Evolutionary conservation across 805 yeast species (phyloP), one percentile per base, ranked within the genome.

Genomic region (Lachancea kluyveri): DNA sequence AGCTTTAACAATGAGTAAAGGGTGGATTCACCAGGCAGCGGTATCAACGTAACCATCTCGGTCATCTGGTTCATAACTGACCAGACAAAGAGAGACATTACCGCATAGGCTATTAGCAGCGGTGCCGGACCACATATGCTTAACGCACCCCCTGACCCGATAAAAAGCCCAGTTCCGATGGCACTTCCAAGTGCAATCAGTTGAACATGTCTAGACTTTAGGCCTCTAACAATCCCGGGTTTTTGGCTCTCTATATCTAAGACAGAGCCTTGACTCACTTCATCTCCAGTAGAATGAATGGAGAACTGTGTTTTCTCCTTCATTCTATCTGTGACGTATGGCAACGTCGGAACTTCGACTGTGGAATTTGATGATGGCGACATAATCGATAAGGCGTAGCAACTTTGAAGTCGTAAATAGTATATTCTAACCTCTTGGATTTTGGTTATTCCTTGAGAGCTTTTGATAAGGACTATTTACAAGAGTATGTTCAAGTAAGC

Each of bases 111-210:
- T 17, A 74, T 59, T 13, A 81, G 64, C 23, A 72, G 41, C 17
- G 70, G 70, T 2, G 79, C 81, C 11, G 88, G 87, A 17, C 88
- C 87, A 50, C 82, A 80, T 17, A 67, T 60, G 16, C 66, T 43
- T 33, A 80, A 58, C 2, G 81, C 70, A 12, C 66, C 59, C 36
- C 85, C 85, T 3, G 83, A 68, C 49, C 83, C 83, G 26, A 83
- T 77, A 41, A 83, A 74, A 34, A 83, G 63, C 47, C 90, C 92
- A 12, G 87, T 77, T 42, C 92, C 94, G 45, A 83, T 80, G 34
- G 80, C 72, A 21, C 86, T 85, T 13, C 37, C 37, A 8, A 32
- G 26, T 5, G 40, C 39, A 21, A 28, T 31, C 21, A 33, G 19
- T 16, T 41, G 45, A 11, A 43, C 30, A 20, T 37, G 47, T 28